Evolutionary conservation across 257 asterid genomes (phyloP).

Genomic region (Catharanthus roseus): DNA sequence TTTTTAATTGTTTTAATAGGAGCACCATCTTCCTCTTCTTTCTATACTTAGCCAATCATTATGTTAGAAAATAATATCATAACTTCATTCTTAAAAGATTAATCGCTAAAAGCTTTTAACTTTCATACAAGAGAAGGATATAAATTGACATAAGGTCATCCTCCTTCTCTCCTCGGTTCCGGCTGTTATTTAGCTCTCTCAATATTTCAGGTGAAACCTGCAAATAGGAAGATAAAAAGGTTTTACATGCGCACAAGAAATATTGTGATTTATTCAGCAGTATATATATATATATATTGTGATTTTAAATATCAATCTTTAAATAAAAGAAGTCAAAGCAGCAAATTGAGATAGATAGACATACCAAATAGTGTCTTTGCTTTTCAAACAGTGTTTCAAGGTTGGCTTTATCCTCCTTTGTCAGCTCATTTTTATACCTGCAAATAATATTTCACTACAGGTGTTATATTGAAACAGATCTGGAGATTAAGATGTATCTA

Average conservation of each 20-base stretch:
- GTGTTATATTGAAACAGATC: background rate
- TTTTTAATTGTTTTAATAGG: background rate
- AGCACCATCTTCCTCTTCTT: background rate
- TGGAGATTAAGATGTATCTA: no score
- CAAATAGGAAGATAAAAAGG: conserved; percentile 17
- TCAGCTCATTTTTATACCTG: conserved; percentile 88
- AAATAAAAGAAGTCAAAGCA: background rate
- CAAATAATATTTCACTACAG: background rate
- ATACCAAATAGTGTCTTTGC: conserved; percentile 80
- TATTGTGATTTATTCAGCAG: background rate
- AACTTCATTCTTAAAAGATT: background rate
- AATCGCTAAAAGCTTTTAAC: background rate
- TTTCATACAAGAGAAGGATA: conserved; percentile 47
- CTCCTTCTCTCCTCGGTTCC: conserved; percentile 90
- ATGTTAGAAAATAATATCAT: background rate
- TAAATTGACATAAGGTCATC: conserved; percentile 64
- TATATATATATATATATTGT: no score
- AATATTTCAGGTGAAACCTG: conserved; percentile 94
- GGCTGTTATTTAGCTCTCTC: conserved; percentile 82
- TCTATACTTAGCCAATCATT: background rate
- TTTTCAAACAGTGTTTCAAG: conserved; percentile 55
- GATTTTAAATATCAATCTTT: background rate
- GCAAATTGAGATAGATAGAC: conserved; percentile 21
- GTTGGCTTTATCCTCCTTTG: conserved; percentile 68
- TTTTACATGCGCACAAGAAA: background rate